These are phyloP conservation scores for Fusarium falciforme DNA, from an alignment of 2,329 filamentous ascomycete genomes.

Conservation along the genomic window DNA sequence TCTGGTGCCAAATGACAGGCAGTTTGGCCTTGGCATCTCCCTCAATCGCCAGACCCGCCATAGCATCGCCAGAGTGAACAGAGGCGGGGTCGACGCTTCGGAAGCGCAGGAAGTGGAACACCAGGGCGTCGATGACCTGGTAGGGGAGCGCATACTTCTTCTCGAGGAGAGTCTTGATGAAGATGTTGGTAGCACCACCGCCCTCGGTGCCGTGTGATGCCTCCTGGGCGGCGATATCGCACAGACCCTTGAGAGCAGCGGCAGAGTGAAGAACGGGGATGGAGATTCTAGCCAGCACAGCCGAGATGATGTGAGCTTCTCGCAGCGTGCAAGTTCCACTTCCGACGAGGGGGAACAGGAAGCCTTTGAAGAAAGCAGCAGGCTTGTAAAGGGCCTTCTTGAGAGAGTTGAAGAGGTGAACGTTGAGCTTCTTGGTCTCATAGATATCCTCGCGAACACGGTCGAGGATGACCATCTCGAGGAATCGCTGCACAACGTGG, in stretches of 20 bases:
- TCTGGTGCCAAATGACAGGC: slow-evolving; percentile 97
- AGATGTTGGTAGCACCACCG: slow-evolving; percentile 92
- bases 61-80: slow-evolving; percentile 64
- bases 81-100: slow-evolving; percentile 73
- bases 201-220: slow-evolving; percentile 85
- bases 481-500: slow-evolving; percentile 82
- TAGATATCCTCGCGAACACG: slow-evolving; percentile 93
- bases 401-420: slow-evolving; percentile 91
- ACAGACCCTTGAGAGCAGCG: slow-evolving; percentile 89
- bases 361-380: slow-evolving; percentile 94
- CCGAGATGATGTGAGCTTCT: slow-evolving; percentile 91
- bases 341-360: slow-evolving; percentile 89
- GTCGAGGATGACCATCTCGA: slow-evolving; percentile 88
- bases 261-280: slow-evolving; percentile 94
- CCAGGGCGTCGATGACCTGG: slow-evolving; percentile 92
- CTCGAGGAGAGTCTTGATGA: slow-evolving; percentile 91
- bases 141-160: slow-evolving; percentile 98
- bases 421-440: slow-evolving; percentile 93
- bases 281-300: slow-evolving; percentile 84
- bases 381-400: slow-evolving; percentile 96
- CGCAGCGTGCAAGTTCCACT: slow-evolving; percentile 90
- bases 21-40: slow-evolving; percentile 72
- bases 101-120: slow-evolving; percentile 97
- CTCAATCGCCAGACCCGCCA: slow-evolving; percentile 58
- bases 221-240: slow-evolving; percentile 93